Base-by-base conservation (phyloP, 176 grass and related monocot species). In the Luzula sylvatica region DNA sequence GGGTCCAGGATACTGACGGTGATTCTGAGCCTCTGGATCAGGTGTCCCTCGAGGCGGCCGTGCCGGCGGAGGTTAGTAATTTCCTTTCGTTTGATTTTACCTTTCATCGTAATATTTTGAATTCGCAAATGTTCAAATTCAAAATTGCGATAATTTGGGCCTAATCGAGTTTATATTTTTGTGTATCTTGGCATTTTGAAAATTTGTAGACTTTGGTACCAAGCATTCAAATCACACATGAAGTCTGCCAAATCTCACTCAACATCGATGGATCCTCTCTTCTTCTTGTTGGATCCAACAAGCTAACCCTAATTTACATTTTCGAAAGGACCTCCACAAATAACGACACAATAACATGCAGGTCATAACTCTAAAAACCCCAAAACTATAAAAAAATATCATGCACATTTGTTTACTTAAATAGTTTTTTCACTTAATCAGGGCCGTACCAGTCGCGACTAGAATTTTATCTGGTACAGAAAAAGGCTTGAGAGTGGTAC, bases 211-310 rank as follows among this genome's bases (percentile, higher is more conserved):
- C 75, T 43, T 55, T 98, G 77, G 30, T 75, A 16, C 72, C 72
- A 13, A 79, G 85, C 55, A 29, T 30, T n/a, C 74, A 80, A 75
- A 68, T 90, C 64, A 62, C 72, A 56, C 72, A 51, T 1, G 53
- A 58, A 14, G 55, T 87, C 41, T 72, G 52, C 27, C 59, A 86
- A 56, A 53, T 98, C 25, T 72, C 74, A 72, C 74, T 98, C 25
- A 98, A 75, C 61, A 20, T 39, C 40, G 81, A 98, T 61, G 81
- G 85, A 19, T 89, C 85, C 67, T 75, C 78, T 52, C 52, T 98
- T 47, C 72, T 98, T 38, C 32, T 98, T 3, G 41, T 61, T 74
- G 80, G 92, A 43, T 90, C 92, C 12, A 71, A 82, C 51, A 74
- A 53, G 43, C 58, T 86, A 50, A 80, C 42, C 56, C 15, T 90